Evolutionary conservation across 495 filamentous ascomycete genomes (phyloP), one percentile per base, ranked within the genome.

Genomic region (Talaromyces proteolyticus): DNA sequence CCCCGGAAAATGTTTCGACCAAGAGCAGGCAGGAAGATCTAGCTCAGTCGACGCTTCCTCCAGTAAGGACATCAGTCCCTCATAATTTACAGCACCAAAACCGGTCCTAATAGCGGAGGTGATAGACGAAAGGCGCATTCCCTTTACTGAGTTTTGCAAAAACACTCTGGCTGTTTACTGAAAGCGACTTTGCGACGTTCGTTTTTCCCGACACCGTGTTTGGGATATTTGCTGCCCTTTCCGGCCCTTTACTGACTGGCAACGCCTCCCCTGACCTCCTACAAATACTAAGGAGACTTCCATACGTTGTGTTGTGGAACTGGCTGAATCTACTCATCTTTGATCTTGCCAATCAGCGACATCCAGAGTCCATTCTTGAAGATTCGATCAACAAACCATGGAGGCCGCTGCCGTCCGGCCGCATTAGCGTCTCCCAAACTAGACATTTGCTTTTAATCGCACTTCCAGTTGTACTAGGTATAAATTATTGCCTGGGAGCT

Each of bases 361-460:
- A 55, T 11, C 63, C 66, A 0, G 51, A 61, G 17, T 76, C 76
- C 3, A 54, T 78, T n/a, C 41, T 55, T 0, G 79, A 82, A 57
- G 79, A 82, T 50, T 11, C 34, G 0, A 52, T 78, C 54, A 85
- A 85, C 63, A 85, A 84, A 58, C 74, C 75, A 3, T 83, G 78
- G 76, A 68, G 80, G 1, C 74, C 76, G 0, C 62, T 85, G 3
- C 77, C 76, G 0, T 54, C 59, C 0, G 57, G 64, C 1, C 62
- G 65, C 8, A 56, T 82, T 11, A 70, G 65, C 7, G 36, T 55
- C 0, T 55, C 54, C 0, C 60, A 75, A 26, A 64, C 75, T 4
- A 61, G 65, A 22, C 51, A 54, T 3, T 36, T 66, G 1, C 36
- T 81, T 21, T 55, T 78, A 0, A 25, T 52, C 3, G 20, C 54